A percentile compares a stretch with the other conserved stretches of the same genome.
These are phyloP conservation scores for Erysimum cheiri DNA, from an alignment of 441 rosid genomes.

Conservation along the genomic window DNA sequence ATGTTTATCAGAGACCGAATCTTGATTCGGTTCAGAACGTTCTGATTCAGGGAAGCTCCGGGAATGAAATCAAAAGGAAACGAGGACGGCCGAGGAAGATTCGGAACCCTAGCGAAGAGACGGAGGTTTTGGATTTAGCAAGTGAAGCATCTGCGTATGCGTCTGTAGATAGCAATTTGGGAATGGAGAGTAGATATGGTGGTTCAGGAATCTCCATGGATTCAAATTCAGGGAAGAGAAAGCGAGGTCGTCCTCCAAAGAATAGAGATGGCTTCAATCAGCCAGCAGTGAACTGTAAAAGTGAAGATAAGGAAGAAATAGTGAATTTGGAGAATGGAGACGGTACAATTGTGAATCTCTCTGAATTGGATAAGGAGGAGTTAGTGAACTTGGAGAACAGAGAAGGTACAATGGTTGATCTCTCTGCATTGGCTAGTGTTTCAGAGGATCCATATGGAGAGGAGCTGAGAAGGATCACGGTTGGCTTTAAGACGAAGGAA, in stretches of 20 bases:
- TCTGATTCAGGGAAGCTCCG: constrained; percentile 41
- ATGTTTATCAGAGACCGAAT: constrained; percentile 36
- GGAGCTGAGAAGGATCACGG: constrained; percentile 56
- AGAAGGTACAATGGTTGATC: constrained; percentile 47
- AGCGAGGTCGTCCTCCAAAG: constrained; percentile 71
- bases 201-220: constrained; percentile 28
- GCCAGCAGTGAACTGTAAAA: constrained; percentile 9
- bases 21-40: constrained; percentile 30
- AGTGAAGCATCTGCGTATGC: not conserved
- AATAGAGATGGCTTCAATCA: constrained; percentile 33
- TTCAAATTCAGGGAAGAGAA: constrained; percentile 49
- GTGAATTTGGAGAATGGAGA: constrained; percentile 39
- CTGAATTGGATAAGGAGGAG: constrained; percentile 34
- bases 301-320: constrained; percentile 34
- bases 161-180: constrained; percentile 9
- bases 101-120: constrained; percentile 27
- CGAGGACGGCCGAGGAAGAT: constrained; percentile 59
- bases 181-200: constrained; percentile 33
- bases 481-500: constrained; percentile 47
- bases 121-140: constrained; percentile 14
- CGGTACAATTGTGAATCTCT: constrained; percentile 42
- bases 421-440: constrained; percentile 35
- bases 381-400: constrained; percentile 37
- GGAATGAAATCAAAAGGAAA: constrained; percentile 53
- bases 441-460: constrained; percentile 52